Base-by-base conservation (phyloP, 148 eudicot species). In the Mesembryanthemum crystallinum region DNA sequence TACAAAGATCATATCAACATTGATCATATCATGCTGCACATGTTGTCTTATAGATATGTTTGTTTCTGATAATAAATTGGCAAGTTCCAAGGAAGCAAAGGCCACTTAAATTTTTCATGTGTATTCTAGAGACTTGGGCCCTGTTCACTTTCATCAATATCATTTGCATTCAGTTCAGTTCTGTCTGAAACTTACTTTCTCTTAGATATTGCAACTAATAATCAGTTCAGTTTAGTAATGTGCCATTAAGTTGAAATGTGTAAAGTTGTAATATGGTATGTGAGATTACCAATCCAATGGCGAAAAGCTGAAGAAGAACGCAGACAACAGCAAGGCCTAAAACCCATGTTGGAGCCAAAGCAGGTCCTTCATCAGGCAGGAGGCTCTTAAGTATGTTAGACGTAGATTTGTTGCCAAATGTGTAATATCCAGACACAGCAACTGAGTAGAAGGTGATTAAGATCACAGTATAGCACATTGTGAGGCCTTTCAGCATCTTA, bases 241-340 rank as follows among this genome's bases (percentile, higher is more conserved):
- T 4, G 51, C 3, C 51, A 45, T 45, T 45, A 4, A 10, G 5
- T 15, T 12, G n/a, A 17, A 52, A 52, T 12, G 15, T 15, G 58
- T 2, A 18, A 12, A 17, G n/a, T 52, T n/a, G 10, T 57, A n/a
- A 30, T 52, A 21, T 9, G 13, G 1, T 13, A 25, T 8, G 37
- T 3, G 63, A 51, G 65, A 71, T 76, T 84, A 95, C 98, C 92
- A 96, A 84, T 77, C 94, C 92, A 68, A 96, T 96, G 83, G 99
- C 99, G 14, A 96, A 86, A 77, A 96, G 98, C 73, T 96, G 99
- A 66, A 96, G 94, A 67, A 95, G 99, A 69, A 96, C 74, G 66
- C 89, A 92, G 54, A 92, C 28, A 65, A 89, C 86, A 0, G 91
- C 91, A 24, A 92, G 88, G 23, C 82, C 90, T 62, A 96, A 67